phyloP scores from a whole-genome alignment of 1,284 basidiomycete genomes.

The Trichosporon faecale region DNA sequence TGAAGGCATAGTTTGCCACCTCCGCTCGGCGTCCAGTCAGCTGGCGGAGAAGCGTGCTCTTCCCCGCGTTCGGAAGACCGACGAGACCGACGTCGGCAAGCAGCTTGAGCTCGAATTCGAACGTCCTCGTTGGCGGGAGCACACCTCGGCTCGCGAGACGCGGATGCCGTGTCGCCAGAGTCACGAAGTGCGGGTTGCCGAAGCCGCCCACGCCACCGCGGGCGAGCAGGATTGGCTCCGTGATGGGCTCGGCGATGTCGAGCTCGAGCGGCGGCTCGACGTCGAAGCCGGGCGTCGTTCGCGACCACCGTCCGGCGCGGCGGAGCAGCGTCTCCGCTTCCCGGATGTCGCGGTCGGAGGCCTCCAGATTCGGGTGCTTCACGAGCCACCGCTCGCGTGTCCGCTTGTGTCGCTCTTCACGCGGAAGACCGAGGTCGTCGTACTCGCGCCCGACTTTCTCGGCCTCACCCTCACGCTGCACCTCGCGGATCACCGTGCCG shows the following conservation, averaged over 20 bases:
- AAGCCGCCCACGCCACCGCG: constrained; percentile 78
- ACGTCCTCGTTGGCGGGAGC: constrained; percentile 73
- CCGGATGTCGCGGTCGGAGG: constrained; percentile 66
- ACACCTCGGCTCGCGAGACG: constrained; percentile 77
- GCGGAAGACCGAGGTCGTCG: constrained; percentile 29
- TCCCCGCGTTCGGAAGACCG: constrained; percentile 82
- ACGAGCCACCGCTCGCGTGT: constrained; percentile 70
- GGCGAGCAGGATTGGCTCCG: constrained; percentile 66
- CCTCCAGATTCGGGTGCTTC: constrained; percentile 68
- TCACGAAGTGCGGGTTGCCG: constrained; percentile 81
- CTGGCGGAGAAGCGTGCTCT: constrained; percentile 79
- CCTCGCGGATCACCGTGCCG: constrained; percentile 80
- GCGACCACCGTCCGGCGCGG: constrained; percentile 59
- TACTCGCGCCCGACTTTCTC: constrained; percentile 50
- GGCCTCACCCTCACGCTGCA: constrained; percentile 64
- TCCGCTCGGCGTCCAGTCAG: constrained; percentile 83
- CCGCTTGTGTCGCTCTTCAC: constrained; percentile 31
- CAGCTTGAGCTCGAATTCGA: constrained; percentile 90
- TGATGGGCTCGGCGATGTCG: constrained; percentile 56
- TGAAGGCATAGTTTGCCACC: constrained; percentile 89
- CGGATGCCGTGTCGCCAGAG: constrained; percentile 60
- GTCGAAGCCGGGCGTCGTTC: constrained; percentile 32
- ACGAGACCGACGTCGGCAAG: constrained; percentile 92
- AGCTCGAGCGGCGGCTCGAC: constrained; percentile 62
- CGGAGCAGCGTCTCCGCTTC: constrained; percentile 63